phyloP scores from a whole-genome alignment of 73 alveolate species.

The Durusdinium trenchii region DNA sequence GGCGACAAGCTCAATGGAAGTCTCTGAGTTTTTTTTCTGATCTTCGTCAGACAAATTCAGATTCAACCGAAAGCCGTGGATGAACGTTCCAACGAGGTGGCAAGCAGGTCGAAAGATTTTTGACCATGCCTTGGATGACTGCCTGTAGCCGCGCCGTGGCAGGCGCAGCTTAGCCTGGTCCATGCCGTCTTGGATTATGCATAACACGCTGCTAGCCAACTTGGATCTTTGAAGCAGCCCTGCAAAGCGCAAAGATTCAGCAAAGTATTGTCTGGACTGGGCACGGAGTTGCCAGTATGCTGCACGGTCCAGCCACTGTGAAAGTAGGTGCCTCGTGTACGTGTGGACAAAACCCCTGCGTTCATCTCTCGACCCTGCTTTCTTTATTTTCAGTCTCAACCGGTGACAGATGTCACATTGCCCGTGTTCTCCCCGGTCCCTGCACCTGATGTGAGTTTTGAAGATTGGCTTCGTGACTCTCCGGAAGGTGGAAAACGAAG shows the following conservation, averaged over 20 bases:
- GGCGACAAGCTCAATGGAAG: not conserved
- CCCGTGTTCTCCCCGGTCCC: conserved; percentile 1
- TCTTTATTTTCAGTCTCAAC: not conserved
- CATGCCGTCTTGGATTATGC: not conserved
- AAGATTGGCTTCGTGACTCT: not conserved
- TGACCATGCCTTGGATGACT: conserved; percentile 2
- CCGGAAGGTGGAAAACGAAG: not conserved
- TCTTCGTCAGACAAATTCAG: not conserved
- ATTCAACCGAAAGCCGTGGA: not conserved
- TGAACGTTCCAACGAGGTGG: not conserved
- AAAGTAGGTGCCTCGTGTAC: not conserved
- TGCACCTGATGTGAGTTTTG: not conserved
- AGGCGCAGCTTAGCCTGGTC: not conserved
- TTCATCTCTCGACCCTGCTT: not conserved
- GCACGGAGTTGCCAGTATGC: not conserved
- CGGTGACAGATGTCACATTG: not conserved
- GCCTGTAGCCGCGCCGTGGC: not conserved
- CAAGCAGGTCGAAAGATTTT: not conserved
- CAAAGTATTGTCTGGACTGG: too few species aligned
- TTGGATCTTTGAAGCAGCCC: not conserved
- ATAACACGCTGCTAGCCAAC: not conserved
- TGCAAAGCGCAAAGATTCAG: too few species aligned
- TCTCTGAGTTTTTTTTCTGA: not conserved
- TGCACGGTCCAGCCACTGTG: not conserved
- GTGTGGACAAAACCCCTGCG: not conserved